phyloP scores from a whole-genome alignment of 495 filamentous ascomycete genomes.

The Choiromyces venosus region DNA sequence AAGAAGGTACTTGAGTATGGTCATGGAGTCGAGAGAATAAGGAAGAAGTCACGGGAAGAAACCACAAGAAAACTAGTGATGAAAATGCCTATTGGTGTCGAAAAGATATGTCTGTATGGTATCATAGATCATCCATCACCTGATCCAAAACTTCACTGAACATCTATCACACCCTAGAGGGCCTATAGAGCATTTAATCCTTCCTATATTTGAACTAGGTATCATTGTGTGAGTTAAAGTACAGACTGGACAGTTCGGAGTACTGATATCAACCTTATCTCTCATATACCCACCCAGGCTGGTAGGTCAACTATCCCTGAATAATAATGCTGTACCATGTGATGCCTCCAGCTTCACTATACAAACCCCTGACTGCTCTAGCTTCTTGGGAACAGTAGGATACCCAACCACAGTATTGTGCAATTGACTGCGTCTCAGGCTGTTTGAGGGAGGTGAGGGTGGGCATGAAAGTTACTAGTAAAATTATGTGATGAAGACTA shows the following conservation, averaged over 20 bases:
- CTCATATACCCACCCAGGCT: neutral
- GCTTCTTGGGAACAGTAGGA: neutral
- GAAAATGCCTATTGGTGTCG: too few species aligned
- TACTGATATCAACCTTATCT: neutral
- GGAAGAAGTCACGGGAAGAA: too few species aligned
- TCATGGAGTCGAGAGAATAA: too few species aligned
- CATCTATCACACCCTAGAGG: neutral
- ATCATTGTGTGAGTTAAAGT: neutral
- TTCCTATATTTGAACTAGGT: neutral
- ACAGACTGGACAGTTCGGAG: neutral
- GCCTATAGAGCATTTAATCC: neutral
- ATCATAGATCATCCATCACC: too few species aligned
- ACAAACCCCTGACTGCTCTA: neutral
- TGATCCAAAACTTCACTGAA: neutral
- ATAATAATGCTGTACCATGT: neutral
- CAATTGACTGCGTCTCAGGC: neutral
- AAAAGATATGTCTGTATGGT: too few species aligned
- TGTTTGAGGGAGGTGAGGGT: neutral
- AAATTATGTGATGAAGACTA: neutral
- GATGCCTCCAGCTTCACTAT: neutral
- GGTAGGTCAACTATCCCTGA: neutral
- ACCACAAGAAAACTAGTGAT: too few species aligned
- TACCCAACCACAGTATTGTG: neutral
- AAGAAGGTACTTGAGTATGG: too few species aligned
- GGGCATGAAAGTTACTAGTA: neutral